phyloP scores from a whole-genome alignment of 2,329 filamentous ascomycete species.

The Monosporascus ibericus region DNA sequence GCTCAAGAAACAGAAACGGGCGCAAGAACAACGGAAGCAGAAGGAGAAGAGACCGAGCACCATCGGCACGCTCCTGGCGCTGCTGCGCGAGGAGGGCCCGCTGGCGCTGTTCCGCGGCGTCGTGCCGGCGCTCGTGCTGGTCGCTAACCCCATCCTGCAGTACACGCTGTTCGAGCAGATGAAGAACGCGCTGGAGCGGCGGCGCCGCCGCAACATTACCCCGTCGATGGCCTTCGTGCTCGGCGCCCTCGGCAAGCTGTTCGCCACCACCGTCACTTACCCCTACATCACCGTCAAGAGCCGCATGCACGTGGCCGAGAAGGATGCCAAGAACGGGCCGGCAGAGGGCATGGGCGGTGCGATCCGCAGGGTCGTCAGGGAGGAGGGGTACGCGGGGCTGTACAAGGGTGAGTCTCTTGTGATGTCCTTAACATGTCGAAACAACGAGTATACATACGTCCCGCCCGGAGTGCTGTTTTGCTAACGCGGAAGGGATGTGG shows the following conservation, averaged over 20 bases:
- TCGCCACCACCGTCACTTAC: constrained; percentile 91
- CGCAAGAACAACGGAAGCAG: constrained; percentile 30
- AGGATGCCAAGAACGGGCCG: constrained; percentile 56
- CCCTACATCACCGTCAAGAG: constrained; percentile 99
- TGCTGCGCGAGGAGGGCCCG: constrained; percentile 79
- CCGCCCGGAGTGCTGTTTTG: not conserved
- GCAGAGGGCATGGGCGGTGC: constrained; percentile 76
- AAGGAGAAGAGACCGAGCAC: constrained; percentile 59
- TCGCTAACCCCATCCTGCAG: constrained; percentile 97
- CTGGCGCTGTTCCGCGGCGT: constrained; percentile 86
- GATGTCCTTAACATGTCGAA: not conserved
- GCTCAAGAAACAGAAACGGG: constrained; percentile 21
- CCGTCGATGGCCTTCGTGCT: constrained; percentile 85
- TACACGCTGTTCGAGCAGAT: constrained; percentile 99
- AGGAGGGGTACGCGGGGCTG: constrained; percentile 87
- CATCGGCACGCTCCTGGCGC: constrained; percentile 70
- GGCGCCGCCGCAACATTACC: constrained; percentile 59
- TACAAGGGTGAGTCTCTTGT: constrained; percentile 73
- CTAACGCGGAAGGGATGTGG: not conserved
- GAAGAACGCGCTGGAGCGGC: constrained; percentile 79
- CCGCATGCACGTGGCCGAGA: constrained; percentile 78
- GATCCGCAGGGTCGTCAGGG: constrained; percentile 70
- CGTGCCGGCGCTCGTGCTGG: constrained; percentile 83
- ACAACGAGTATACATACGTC: no score
- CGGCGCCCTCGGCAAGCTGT: constrained; percentile 87